Evolutionary conservation across 1,284 basidiomycete species (phyloP).

Genomic region (Salmacisia buchloeana): DNA sequence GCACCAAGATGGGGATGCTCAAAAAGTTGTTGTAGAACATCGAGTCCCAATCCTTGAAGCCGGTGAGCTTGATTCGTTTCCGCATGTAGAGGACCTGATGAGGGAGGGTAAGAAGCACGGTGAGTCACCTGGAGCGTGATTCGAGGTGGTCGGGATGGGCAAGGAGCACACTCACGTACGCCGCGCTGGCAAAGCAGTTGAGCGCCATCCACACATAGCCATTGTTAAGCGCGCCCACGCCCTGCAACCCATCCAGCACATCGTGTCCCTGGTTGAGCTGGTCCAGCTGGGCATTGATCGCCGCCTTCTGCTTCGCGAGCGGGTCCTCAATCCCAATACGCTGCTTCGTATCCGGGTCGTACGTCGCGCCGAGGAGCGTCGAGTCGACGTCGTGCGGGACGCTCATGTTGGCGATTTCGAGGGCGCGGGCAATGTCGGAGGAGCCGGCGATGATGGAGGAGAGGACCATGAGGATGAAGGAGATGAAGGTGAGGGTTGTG

Average conservation of each 20-base stretch:
- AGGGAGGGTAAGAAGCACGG: neutral
- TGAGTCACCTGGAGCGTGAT: no score
- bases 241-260: conserved; percentile 28
- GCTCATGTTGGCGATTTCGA: conserved; percentile 48
- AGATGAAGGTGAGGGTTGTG: conserved; percentile 76
- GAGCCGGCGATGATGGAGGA: conserved; percentile 96
- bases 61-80: conserved; percentile 92
- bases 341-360: conserved; percentile 16
- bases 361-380: conserved; percentile 20
- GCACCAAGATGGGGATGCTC: conserved; percentile 79
- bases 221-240: conserved; percentile 32
- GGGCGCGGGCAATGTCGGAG: conserved; percentile 67
- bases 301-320: conserved; percentile 26
- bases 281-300: conserved; percentile 20
- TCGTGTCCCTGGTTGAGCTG: conserved; percentile 20
- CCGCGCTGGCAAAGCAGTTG: conserved; percentile 85
- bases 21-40: conserved; percentile 99
- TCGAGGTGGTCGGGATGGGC: neutral
- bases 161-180: conserved; percentile 65
- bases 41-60: conserved; percentile 98
- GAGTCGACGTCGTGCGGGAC: conserved; percentile 41
- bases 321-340: conserved; percentile 16
- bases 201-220: conserved; percentile 96
- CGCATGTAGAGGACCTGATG: conserved; percentile 87
- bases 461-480: conserved; percentile 91